Conservation (phyloP, 2,329 filamentous ascomycete genomes). For the Fusarium sp. region DNA sequence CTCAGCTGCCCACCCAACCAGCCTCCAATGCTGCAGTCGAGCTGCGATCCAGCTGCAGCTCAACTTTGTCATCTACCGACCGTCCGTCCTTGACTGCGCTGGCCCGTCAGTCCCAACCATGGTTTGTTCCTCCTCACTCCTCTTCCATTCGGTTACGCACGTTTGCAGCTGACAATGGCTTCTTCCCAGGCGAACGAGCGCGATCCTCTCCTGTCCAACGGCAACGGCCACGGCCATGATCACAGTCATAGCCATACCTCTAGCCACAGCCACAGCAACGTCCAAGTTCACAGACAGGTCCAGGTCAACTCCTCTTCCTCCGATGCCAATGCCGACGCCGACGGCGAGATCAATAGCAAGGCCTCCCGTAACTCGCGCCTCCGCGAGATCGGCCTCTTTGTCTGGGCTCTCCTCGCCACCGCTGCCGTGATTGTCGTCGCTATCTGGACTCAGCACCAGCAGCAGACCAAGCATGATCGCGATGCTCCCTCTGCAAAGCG, state of each 20-base stretch:
- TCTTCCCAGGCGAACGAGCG: slow-evolving; percentile 57
- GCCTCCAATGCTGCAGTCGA: neutral
- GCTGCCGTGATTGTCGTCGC: slow-evolving; percentile 84
- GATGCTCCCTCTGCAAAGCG: slow-evolving; percentile 75
- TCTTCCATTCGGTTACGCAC: neutral
- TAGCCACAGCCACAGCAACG: too few relatives aligned
- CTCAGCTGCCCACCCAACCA: slow-evolving; percentile 13
- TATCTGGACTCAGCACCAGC: slow-evolving; percentile 82
- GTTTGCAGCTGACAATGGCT: slow-evolving; percentile 34
- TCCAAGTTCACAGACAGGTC: too few relatives aligned
- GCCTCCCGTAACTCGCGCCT: slow-evolving; percentile 60
- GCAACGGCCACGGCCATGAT: slow-evolving; percentile 41
- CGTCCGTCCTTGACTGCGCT: neutral
- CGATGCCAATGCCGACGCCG: slow-evolving; percentile 3
- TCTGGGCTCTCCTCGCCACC: slow-evolving; percentile 88
- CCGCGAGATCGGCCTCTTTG: slow-evolving; percentile 82
- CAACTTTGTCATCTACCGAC: slow-evolving; percentile 3
- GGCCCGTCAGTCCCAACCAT: slow-evolving; percentile 25
- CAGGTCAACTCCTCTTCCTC: slow-evolving; percentile 56
- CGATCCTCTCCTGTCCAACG: slow-evolving; percentile 59
- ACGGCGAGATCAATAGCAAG: slow-evolving; percentile 44
- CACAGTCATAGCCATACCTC: too few relatives aligned
- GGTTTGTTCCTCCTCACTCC: slow-evolving; percentile 30
- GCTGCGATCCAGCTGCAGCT: slow-evolving; percentile 8
- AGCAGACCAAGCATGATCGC: slow-evolving; percentile 60